Conservation (phyloP, 345 rosid genomes). For the Toxicodendron radicans region DNA sequence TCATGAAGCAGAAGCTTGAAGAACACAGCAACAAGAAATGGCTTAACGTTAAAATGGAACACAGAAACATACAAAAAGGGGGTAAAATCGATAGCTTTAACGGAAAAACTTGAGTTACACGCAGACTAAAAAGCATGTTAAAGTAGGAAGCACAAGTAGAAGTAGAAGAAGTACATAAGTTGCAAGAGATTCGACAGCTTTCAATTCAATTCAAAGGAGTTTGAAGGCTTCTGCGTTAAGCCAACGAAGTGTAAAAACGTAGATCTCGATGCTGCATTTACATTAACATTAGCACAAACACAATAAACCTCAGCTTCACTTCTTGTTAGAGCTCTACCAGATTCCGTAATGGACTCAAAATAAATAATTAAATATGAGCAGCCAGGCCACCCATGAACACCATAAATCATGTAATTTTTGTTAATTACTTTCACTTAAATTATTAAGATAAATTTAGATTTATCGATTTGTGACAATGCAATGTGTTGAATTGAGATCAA, state of each 20-base stretch:
- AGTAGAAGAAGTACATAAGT: not conserved
- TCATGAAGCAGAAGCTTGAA: not conserved
- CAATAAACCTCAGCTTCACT: not conserved
- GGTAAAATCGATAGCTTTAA: no score
- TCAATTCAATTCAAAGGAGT: not conserved
- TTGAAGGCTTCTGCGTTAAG: conserved; percentile 8
- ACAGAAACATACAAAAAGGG: no score
- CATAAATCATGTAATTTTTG: no score
- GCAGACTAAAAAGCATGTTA: not conserved
- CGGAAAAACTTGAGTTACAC: conserved; percentile 29
- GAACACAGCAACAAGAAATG: not conserved
- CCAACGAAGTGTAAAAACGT: not conserved
- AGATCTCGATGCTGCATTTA: conserved; percentile 16
- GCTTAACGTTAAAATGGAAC: not conserved
- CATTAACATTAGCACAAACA: not conserved
- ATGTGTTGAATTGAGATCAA: no score
- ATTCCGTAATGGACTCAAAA: no score
- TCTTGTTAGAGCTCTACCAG: not conserved
- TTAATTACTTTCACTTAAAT: no score
- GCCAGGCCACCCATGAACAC: no score
- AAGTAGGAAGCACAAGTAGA: not conserved
- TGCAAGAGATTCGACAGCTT: conserved; percentile 4
- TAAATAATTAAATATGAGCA: no score
- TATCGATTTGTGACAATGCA: no score
- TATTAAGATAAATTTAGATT: no score